Percentiles rank a stretch among this genome's conserved stretches.
phyloP scores from a whole-genome alignment of 1,139 yeast species.

The Geotrichum phurueaensis region DNA sequence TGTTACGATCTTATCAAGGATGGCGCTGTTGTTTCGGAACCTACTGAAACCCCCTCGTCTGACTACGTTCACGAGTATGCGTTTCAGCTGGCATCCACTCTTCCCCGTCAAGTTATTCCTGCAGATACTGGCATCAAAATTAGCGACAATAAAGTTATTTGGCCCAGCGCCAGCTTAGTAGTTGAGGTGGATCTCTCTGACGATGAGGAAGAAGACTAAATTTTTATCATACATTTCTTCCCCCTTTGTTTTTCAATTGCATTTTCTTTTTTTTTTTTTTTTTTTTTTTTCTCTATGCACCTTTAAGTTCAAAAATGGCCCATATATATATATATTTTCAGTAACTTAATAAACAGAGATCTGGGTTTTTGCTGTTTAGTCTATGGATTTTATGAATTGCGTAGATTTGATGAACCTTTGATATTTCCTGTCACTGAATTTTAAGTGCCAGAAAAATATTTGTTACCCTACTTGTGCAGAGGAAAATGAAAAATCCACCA shows the following conservation, averaged over 20 bases:
- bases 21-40: slow-evolving; percentile 4
- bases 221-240: background rate
- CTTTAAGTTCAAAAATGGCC: background rate
- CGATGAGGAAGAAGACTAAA: slow-evolving; percentile 30
- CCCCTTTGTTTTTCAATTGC: background rate
- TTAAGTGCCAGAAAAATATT: background rate
- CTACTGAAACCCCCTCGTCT: slow-evolving; percentile 30
- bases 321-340: background rate
- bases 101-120: slow-evolving; percentile 48
- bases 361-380: background rate
- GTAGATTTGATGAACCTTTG: background rate
- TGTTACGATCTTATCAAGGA: slow-evolving; percentile 29
- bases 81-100: slow-evolving; percentile 49
- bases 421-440: background rate
- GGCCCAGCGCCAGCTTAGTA: slow-evolving; percentile 57
- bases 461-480: background rate
- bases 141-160: slow-evolving; percentile 42
- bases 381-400: background rate
- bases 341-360: too few species aligned
- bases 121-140: slow-evolving; percentile 32
- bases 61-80: slow-evolving; percentile 42
- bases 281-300: background rate
- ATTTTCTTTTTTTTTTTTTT: background rate
- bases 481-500: background rate
- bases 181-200: slow-evolving; percentile 42